These are phyloP conservation scores for Furcasterigmium sp. DNA, from an alignment of 2,329 filamentous ascomycete species.

Conservation along the genomic window DNA sequence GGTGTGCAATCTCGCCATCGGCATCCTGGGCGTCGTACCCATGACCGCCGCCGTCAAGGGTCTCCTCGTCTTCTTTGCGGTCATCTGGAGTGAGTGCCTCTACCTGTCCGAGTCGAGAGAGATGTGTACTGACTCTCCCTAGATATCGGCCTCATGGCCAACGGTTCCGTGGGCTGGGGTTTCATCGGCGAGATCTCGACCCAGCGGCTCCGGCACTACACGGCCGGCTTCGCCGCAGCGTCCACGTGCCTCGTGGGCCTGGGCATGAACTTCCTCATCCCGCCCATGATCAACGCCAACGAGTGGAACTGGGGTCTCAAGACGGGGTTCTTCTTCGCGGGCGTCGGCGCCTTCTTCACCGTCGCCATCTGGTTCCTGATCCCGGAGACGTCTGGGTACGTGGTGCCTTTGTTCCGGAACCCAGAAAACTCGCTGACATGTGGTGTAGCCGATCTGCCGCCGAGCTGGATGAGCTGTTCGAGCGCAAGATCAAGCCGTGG, in stretches of 20 bases:
- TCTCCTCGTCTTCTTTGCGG: constrained; percentile 15
- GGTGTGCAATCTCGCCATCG: constrained; percentile 11
- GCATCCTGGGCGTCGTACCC: constrained; percentile 13
- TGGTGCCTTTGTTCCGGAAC: neutral
- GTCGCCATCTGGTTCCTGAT: constrained; percentile 18
- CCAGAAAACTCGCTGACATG: neutral
- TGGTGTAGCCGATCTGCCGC: constrained; percentile 13
- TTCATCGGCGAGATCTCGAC: constrained; percentile 28
- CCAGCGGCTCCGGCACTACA: constrained; percentile 24
- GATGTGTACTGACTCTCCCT: neutral
- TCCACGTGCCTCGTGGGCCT: constrained; percentile 14
- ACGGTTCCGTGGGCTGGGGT: constrained; percentile 20
- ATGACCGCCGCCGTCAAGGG: constrained; percentile 5
- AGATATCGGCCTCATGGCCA: constrained; percentile 18
- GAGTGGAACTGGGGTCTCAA: constrained; percentile 25
- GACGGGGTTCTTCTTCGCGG: constrained; percentile 23
- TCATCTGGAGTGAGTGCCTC: constrained; percentile 15
- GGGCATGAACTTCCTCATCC: constrained; percentile 17
- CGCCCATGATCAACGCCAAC: constrained; percentile 24
- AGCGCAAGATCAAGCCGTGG: constrained; percentile 20
- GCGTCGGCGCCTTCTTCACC: constrained; percentile 18
- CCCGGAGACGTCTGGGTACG: constrained; percentile 9
- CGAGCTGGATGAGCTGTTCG: constrained; percentile 19
- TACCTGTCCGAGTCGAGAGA: too few relatives aligned
- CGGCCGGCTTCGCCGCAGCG: constrained; percentile 22